phyloP scores from a whole-genome alignment of 306 rosid genomes.

The Cicer bijugum region DNA sequence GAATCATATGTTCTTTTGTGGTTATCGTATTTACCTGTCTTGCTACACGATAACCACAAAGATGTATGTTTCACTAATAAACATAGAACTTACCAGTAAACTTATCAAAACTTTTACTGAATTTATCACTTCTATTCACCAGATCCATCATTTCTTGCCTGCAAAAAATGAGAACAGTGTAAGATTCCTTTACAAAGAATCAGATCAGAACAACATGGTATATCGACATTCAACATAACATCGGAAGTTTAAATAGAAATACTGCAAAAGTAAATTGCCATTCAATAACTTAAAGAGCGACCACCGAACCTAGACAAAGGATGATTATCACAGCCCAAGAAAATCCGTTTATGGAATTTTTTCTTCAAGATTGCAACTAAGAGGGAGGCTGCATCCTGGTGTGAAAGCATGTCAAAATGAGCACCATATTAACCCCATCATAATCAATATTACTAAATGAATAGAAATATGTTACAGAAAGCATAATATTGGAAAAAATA shows the following conservation, averaged over 20 bases:
- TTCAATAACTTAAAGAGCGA: constrained; percentile 18
- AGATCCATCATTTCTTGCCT: constrained; percentile 96
- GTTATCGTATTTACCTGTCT: background rate
- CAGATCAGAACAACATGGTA: background rate
- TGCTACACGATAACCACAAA: background rate
- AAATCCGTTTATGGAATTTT: constrained; percentile 61
- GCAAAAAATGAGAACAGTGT: constrained; percentile 45
- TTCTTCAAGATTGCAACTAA: constrained; percentile 79
- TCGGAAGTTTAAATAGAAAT: constrained; percentile 4
- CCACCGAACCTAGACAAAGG: constrained; percentile 80
- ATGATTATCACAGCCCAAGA: constrained; percentile 90
- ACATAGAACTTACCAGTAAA: constrained; percentile 66
- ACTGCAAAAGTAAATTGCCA: constrained; percentile 1
- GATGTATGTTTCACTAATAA: background rate
- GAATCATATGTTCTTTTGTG: background rate
- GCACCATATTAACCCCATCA: constrained; percentile 36
- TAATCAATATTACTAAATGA: constrained; percentile 12
- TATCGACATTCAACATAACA: background rate
- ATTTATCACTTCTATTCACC: constrained; percentile 75
- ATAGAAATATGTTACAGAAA: background rate
- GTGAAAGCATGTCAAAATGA: constrained; percentile 39
- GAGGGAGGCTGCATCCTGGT: constrained; percentile 93
- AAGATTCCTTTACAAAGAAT: constrained; percentile 15
- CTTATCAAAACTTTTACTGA: constrained; percentile 69
- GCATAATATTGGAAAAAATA: constrained; percentile 3